Percentiles rank a stretch among this genome's conserved stretches.
These are phyloP conservation scores for Serendipita sp. DNA, from an alignment of 768 basidiomycete species.

Conservation along the genomic window DNA sequence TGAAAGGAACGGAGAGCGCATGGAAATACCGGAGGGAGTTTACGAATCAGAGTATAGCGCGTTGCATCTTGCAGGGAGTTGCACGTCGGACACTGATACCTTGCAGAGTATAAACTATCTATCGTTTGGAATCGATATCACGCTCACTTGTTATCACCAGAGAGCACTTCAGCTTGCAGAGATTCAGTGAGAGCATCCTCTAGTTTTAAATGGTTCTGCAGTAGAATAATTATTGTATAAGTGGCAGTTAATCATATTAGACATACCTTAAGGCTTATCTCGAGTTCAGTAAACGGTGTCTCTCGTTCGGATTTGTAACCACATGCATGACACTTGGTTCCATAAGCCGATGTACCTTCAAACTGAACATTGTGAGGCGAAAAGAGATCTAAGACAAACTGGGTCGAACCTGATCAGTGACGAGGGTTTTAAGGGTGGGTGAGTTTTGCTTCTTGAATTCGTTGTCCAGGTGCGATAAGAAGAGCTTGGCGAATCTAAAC, in stretches of 20 bases:
- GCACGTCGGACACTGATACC: slow-evolving; percentile 72
- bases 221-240: neutral
- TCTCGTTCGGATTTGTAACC: slow-evolving; percentile 47
- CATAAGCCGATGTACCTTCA: slow-evolving; percentile 70
- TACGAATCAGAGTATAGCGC: slow-evolving; percentile 51
- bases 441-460: slow-evolving; percentile 75
- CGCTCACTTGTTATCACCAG: slow-evolving; percentile 64
- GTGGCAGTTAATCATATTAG: neutral
- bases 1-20: too few relatives aligned
- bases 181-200: slow-evolving; percentile 54
- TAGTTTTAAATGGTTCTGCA: slow-evolving; percentile 34
- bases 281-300: slow-evolving; percentile 73
- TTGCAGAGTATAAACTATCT: slow-evolving; percentile 17
- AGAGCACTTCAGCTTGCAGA: slow-evolving; percentile 53
- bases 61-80: slow-evolving; percentile 59
- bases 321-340: slow-evolving; percentile 63
- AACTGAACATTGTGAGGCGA: slow-evolving; percentile 36
- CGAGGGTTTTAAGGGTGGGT: slow-evolving; percentile 26
- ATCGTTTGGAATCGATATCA: neutral
- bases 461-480: slow-evolving; percentile 73
- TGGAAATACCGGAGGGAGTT: slow-evolving; percentile 47
- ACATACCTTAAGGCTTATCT: slow-evolving; percentile 65
- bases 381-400: neutral
- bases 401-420: neutral
- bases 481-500: slow-evolving; percentile 79